Evolutionary conservation across 768 basidiomycete species (phyloP).

Genomic region (Pleurotus tuber-regium): DNA sequence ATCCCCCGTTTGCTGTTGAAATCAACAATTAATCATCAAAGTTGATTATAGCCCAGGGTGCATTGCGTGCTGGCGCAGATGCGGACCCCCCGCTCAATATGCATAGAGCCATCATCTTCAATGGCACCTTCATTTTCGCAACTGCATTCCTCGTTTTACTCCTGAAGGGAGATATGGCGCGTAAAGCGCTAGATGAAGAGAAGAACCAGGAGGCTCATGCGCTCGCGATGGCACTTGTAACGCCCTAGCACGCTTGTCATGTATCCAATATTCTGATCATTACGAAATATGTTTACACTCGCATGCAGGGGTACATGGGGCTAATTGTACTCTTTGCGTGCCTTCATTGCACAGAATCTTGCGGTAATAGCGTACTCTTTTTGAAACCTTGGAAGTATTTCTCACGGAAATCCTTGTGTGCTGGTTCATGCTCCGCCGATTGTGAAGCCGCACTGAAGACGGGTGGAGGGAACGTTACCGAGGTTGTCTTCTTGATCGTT

Average conservation of each 20-base stretch:
- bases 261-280: no score
- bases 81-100: constrained; percentile 76
- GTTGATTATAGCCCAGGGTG: constrained; percentile 50
- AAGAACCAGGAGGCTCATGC: constrained; percentile 26
- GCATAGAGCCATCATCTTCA: constrained; percentile 64
- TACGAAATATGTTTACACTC: no score
- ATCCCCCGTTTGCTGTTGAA: not conserved
- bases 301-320: no score
- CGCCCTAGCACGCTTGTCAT: not conserved
- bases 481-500: constrained; percentile 75
- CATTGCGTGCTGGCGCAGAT: constrained; percentile 58
- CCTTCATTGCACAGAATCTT: not conserved
- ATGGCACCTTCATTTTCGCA: constrained; percentile 47
- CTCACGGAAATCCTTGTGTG: constrained; percentile 85
- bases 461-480: constrained; percentile 46
- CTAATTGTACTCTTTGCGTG: no score
- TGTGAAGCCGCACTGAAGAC: constrained; percentile 40
- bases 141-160: constrained; percentile 44
- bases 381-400: constrained; percentile 87
- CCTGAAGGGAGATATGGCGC: constrained; percentile 57
- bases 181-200: constrained; percentile 61
- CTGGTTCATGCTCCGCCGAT: constrained; percentile 53
- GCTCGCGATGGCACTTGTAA: not conserved
- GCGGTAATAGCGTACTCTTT: constrained; percentile 24
- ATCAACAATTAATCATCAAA: not conserved